Base-by-base conservation (phyloP, 2,329 filamentous ascomycete species). In the Alternaria alternata region DNA sequence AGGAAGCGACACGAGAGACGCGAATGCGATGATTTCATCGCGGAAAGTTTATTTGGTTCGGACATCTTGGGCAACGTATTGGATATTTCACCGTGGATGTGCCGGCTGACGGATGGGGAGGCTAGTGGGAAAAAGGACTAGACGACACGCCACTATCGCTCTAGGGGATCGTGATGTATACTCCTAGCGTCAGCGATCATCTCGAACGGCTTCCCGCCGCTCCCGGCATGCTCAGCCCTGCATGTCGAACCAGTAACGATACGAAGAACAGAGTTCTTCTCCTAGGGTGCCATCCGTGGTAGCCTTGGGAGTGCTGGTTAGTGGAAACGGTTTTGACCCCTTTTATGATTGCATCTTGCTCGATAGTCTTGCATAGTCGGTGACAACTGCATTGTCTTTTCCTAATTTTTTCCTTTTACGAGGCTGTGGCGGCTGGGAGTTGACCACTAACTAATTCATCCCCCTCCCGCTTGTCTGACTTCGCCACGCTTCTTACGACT, bases 151-250 rank as follows among this genome's bases (percentile, higher is more conserved):
- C 11, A 42, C 7, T n/a, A 38, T 7, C 14, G 32, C n/a, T 11
- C 11, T 39, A 7, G 38, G 9, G 7, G 9, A 16, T 24, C 39
- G 39, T 6, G 20, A 42, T 9, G 12, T 16, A 7, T 7, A 6
- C 39, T 32, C 20, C 32, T 54, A 54, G 51, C 30, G 41, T 24
- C 30, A 38, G 51, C 41, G 51, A 46, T 54, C 42, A 7, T 28
- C 30, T 24, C 14, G 9, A 28, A 39, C 36, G 34, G 34, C 41
- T 30, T 30, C 28, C 28, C 28, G 28, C 28, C 28, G 28, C 28
- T 12, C 6, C 7, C 14, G n/a, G 18, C 6, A 32, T n/a, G 41
- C 28, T 44, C 30, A 44, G 30, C 51, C 51, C 51, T 54, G 32
- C 20, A 36, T 14, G 30, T 36, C 30, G 14, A 38, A 12, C 26